Percentiles rank a stretch among this genome's conserved stretches.
These are phyloP conservation scores for Dioscorea cayenensis DNA, from an alignment of 116 monocot genomes.

Conservation along the genomic window DNA sequence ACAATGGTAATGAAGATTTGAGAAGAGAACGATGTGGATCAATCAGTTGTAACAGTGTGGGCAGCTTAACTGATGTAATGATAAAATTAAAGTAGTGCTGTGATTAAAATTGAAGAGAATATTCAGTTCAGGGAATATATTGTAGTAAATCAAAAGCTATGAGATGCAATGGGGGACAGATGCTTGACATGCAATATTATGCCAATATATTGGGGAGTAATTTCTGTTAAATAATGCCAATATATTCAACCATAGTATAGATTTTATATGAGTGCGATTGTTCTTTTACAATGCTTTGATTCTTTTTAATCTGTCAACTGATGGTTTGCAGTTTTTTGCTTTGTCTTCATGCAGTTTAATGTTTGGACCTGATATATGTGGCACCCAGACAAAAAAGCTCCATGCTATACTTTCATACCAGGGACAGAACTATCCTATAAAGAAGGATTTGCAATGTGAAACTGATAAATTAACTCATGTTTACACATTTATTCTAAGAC, in stretches of 20 bases:
- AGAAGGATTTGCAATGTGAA: constrained; percentile 90
- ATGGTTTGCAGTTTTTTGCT: not conserved
- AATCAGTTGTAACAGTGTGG: too few species aligned
- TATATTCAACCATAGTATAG: not conserved
- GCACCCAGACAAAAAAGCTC: constrained; percentile 93
- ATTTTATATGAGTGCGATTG: not conserved
- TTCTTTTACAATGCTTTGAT: not conserved
- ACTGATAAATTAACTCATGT: constrained; percentile 93
- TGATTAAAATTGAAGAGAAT: too few species aligned
- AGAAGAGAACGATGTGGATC: too few species aligned
- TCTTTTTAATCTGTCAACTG: not conserved
- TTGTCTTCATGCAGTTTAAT: constrained; percentile 62
- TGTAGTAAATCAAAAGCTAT: too few species aligned
- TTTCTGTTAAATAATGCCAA: too few species aligned
- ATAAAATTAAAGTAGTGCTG: too few species aligned
- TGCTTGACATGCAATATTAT: too few species aligned
- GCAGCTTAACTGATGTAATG: too few species aligned
- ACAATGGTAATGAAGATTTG: too few species aligned
- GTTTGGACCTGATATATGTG: constrained; percentile 98
- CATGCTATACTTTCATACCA: constrained; percentile 91
- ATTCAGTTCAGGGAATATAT: too few species aligned
- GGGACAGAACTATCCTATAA: constrained; percentile 93
- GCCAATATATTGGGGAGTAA: too few species aligned
- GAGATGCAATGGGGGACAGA: too few species aligned
- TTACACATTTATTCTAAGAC: constrained; percentile 91